These are phyloP conservation scores for Penicillium olsonii DNA, from an alignment of 2,329 filamentous ascomycete species.

Conservation along the genomic window DNA sequence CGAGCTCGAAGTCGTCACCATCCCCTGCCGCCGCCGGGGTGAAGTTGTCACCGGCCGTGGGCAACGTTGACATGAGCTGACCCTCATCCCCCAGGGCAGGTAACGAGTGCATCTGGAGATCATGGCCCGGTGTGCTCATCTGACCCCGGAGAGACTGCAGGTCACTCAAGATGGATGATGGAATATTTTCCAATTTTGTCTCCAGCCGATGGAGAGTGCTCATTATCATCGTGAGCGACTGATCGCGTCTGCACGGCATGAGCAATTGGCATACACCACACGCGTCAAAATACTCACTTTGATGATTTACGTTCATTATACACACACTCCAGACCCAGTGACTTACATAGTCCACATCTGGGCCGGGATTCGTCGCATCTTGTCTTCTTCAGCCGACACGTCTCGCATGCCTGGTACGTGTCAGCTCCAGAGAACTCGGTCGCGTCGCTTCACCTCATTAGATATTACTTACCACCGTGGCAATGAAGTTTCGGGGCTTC, in stretches of 20 bases:
- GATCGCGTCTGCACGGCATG: conserved; percentile 47
- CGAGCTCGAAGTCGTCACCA: conserved; percentile 33
- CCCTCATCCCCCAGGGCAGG: conserved; percentile 13
- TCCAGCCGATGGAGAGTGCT: conserved; percentile 57
- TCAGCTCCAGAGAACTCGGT: not conserved
- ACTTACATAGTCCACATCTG: conserved; percentile 54
- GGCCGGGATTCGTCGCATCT: conserved; percentile 58
- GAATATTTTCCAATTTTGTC: conserved; percentile 53
- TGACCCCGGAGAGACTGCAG: conserved; percentile 35
- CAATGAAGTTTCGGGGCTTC: conserved; percentile 43
- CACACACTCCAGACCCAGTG: conserved; percentile 51
- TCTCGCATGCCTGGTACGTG: conserved; percentile 52
- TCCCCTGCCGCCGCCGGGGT: conserved; percentile 31
- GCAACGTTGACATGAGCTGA: conserved; percentile 12
- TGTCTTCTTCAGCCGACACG: conserved; percentile 56
- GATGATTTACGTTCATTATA: conserved; percentile 57
- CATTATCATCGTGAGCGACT: conserved; percentile 57
- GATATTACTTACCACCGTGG: conserved; percentile 35
- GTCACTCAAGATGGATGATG: conserved; percentile 34
- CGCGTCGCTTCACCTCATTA: not conserved
- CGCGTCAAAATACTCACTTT: conserved; percentile 40
- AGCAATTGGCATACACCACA: not conserved
- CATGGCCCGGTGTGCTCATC: conserved; percentile 20
- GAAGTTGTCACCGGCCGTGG: conserved; percentile 20
- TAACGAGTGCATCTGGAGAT: conserved; percentile 16